Evolutionary conservation across 2,329 filamentous ascomycete genomes (phyloP).

Genomic region (Ampelomyces quisqualis): DNA sequence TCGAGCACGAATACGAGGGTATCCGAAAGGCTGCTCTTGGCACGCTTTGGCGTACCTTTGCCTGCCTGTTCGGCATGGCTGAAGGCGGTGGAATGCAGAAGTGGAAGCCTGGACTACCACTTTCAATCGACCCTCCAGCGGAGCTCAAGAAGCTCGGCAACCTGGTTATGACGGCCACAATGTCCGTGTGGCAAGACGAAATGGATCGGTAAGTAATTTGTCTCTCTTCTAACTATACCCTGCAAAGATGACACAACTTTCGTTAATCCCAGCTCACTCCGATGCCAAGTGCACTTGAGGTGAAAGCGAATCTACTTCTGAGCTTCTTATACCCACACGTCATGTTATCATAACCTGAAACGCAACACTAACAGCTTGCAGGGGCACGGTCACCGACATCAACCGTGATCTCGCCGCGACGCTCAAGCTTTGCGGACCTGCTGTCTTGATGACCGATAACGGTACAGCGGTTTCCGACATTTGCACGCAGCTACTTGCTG

Average conservation of each 20-base stretch:
- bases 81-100: slow-evolving; percentile 76
- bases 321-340: slow-evolving; percentile 49
- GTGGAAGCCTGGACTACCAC: slow-evolving; percentile 85
- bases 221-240: slow-evolving; percentile 8
- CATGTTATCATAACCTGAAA: slow-evolving; percentile 11
- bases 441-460: slow-evolving; percentile 72
- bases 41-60: slow-evolving; percentile 90
- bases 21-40: slow-evolving; percentile 89
- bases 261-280: slow-evolving; percentile 99
- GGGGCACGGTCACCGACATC: slow-evolving; percentile 87
- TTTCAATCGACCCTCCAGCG: slow-evolving; percentile 73
- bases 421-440: slow-evolving; percentile 86
- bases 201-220: slow-evolving; percentile 77
- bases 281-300: slow-evolving; percentile 86
- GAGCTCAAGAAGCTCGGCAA: slow-evolving; percentile 84
- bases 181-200: slow-evolving; percentile 86
- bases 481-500: slow-evolving; percentile 70
- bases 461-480: slow-evolving; percentile 68
- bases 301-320: slow-evolving; percentile 72
- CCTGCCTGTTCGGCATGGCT: slow-evolving; percentile 83
- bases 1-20: slow-evolving; percentile 88
- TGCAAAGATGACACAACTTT: slow-evolving; percentile 72
- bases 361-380: slow-evolving; percentile 45
- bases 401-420: slow-evolving; percentile 90
- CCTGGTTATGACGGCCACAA: slow-evolving; percentile 79